Conservation (phyloP, 345 rosid species). For the Pugionium dolabratum region DNA sequence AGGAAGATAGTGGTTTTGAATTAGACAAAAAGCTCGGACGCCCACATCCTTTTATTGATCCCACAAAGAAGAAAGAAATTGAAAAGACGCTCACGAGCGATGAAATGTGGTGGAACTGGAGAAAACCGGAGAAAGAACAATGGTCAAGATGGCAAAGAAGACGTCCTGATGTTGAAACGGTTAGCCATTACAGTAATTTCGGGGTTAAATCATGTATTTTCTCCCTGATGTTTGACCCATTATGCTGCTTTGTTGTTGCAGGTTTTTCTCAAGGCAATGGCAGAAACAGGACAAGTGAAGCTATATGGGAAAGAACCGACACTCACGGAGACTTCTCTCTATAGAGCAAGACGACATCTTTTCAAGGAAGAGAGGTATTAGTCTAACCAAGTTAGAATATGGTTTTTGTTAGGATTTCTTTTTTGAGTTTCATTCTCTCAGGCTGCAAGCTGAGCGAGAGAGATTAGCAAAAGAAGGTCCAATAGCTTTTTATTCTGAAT, state of each 20-base stretch:
- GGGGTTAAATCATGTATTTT: not conserved
- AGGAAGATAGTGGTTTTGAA: conserved; percentile 58
- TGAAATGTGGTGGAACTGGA: conserved; percentile 97
- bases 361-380: conserved; percentile 86
- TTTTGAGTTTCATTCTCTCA: conserved; percentile 23
- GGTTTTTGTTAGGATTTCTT: not conserved
- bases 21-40: conserved; percentile 79
- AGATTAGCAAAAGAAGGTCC: conserved; percentile 73
- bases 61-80: conserved; percentile 64
- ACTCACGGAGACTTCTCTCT: conserved; percentile 78
- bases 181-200: conserved; percentile 39
- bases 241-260: conserved; percentile 32
- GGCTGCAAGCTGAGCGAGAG: conserved; percentile 78
- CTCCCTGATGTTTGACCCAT: not conserved
- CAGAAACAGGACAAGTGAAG: conserved; percentile 86
- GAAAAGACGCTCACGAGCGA: conserved; percentile 66
- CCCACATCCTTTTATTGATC: conserved; percentile 91
- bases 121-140: conserved; percentile 74
- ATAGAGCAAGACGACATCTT: conserved; percentile 90
- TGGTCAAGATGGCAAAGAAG: conserved; percentile 99
- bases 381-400: not conserved
- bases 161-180: conserved; percentile 93
- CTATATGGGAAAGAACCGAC: conserved; percentile 88
- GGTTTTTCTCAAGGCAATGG: conserved; percentile 99
- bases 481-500: conserved; percentile 86